Base-by-base conservation (phyloP, 2,329 filamentous ascomycete species). In the Plenodomus tracheiphilus region DNA sequence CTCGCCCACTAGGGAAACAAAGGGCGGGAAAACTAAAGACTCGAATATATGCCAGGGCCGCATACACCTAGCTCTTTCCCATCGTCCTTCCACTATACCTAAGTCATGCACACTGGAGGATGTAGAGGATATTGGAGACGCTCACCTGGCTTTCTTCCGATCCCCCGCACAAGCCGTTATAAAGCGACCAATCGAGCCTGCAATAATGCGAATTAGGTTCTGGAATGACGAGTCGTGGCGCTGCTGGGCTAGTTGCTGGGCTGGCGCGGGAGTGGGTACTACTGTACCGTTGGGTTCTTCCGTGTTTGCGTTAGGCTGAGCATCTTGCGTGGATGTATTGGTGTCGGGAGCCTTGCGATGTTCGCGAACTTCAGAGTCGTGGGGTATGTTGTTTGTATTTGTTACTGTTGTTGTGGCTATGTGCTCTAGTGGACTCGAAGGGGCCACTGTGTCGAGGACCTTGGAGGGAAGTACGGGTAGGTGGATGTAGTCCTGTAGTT, bases 111-210 rank as follows among this genome's bases (percentile, higher is more conserved):
- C 22, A 25, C 4, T 11, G 28, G 28, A 34, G 20, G 32, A 32
- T 5, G 42, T 39, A 50, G 40, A 46, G 39, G 34, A 46, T 45
- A 43, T 18, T n/a, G 35, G 28, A 13, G 15, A 9, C 22, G 46
- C 63, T 64, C 50, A 65, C 64, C 61, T 61, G 19, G 57, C 59
- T 49, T 56, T 53, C 54, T 63, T 63, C 43, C 53, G 49, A 30
- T 53, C 55, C 19, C 54, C 51, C 30, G 58, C 45, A 47, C 52
- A 60, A 36, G 53, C 46, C 21, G 50, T 46, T 39, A 62, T 28
- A 37, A 61, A 44, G 45, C 49, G 51, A 35, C 50, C 47, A 16
- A 56, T 32, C 16, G 53, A 35, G 8, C 47, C 49, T 40, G 56
- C 49, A n/a, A 56, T 41, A n/a, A 46, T 40, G 18, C 51, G 41